phyloP scores from a whole-genome alignment of 257 asterid genomes.

The Nicotiana knightiana region DNA sequence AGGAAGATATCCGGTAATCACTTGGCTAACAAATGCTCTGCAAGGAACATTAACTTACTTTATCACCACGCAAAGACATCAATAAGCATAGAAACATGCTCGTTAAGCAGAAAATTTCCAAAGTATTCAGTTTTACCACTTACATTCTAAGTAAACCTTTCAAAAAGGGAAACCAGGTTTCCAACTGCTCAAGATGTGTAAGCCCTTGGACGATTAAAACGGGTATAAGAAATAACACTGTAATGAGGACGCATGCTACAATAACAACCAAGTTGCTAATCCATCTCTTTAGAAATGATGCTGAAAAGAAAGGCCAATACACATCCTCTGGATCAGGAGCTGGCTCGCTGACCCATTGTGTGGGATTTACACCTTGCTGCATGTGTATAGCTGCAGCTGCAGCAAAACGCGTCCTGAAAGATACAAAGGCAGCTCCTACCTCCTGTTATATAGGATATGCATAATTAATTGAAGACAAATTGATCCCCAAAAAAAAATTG shows the following conservation, averaged over 20 bases:
- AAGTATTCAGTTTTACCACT: conserved; percentile 23
- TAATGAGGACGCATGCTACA: conserved; percentile 48
- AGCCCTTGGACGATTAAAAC: conserved; percentile 93
- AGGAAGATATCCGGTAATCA: conserved; percentile 94
- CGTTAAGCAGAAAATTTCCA: background rate
- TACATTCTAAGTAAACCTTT: conserved; percentile 55
- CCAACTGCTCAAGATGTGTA: conserved; percentile 83
- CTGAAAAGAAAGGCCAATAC: conserved; percentile 93
- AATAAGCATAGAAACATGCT: background rate
- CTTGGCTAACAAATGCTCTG: conserved; percentile 72
- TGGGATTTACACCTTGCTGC: conserved; percentile 79
- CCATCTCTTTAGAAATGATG: conserved; percentile 77
- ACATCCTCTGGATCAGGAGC: conserved; percentile 97
- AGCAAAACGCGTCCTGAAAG: conserved; percentile 79
- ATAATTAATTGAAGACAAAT: background rate
- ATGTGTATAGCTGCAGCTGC: conserved; percentile 66
- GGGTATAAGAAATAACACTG: conserved; percentile 68
- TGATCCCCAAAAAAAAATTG: background rate
- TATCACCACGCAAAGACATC: background rate
- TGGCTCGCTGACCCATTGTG: conserved; percentile 82
- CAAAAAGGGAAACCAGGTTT: conserved; percentile 76
- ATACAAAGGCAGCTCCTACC: conserved; percentile 91
- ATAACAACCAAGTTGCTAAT: conserved; percentile 52
- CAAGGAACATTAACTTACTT: conserved; percentile 19
- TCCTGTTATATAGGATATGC: conserved; percentile 38